These are phyloP conservation scores for Phytopythium litorale DNA, from an alignment of 352 stramenopile genomes.

Conservation along the genomic window DNA sequence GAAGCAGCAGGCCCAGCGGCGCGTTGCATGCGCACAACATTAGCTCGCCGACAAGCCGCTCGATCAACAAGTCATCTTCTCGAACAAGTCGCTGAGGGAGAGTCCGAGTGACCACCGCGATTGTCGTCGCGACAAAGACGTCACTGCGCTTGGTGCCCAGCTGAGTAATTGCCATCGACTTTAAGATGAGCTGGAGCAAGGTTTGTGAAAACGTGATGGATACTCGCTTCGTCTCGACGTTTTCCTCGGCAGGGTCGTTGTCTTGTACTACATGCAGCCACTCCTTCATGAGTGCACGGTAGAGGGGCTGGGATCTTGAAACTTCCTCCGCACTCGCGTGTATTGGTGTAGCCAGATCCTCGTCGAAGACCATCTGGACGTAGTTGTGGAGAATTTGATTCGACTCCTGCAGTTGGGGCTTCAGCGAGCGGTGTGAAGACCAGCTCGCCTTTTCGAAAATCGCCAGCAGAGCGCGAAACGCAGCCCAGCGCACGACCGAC, in stretches of 20 bases:
- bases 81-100: constrained; percentile 14
- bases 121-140: constrained; percentile 4
- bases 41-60: constrained; percentile 41
- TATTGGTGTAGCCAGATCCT: constrained; percentile 19
- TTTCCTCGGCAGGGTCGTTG: constrained; percentile 32
- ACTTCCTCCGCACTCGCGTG: neutral
- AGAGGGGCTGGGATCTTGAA: constrained; percentile 21
- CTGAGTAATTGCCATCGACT: constrained; percentile 48
- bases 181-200: constrained; percentile 61
- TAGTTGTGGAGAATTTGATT: constrained; percentile 50
- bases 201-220: constrained; percentile 50
- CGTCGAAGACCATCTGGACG: constrained; percentile 55
- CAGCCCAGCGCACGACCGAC: constrained; percentile 37
- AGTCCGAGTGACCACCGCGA: neutral
- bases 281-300: constrained; percentile 39
- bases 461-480: constrained; percentile 47
- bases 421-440: constrained; percentile 31
- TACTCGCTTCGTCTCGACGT: constrained; percentile 31
- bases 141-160: neutral
- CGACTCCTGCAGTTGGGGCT: constrained; percentile 24
- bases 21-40: constrained; percentile 26
- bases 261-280: constrained; percentile 56
- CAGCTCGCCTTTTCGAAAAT: constrained; percentile 60
- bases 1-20: constrained; percentile 35
- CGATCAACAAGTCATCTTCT: constrained; percentile 39